phyloP scores from a whole-genome alignment of 257 asterid genomes.

The Solanum okadae region DNA sequence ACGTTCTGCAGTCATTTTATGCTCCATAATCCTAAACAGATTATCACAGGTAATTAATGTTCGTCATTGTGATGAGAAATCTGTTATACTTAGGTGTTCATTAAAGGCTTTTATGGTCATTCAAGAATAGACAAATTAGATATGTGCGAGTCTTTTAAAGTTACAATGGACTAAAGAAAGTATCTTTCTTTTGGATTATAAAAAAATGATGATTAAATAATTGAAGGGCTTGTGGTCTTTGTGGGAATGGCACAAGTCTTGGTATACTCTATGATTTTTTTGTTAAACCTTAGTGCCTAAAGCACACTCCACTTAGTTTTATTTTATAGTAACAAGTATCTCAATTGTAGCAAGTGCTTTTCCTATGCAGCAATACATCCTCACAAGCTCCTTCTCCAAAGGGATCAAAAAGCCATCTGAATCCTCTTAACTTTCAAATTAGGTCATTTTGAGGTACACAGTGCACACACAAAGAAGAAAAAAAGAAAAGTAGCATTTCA shows the following conservation, averaged over 20 bases:
- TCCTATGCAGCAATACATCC: constrained; percentile 22
- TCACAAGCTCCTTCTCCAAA: neutral
- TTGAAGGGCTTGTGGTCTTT: neutral
- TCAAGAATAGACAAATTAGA: neutral
- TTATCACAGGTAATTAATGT: neutral
- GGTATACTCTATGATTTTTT: neutral
- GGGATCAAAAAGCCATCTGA: neutral
- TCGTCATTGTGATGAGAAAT: neutral
- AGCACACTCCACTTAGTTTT: constrained; percentile 40
- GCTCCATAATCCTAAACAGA: neutral
- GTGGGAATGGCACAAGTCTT: constrained; percentile 29
- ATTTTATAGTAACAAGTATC: neutral
- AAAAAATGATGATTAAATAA: neutral
- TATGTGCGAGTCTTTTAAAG: neutral
- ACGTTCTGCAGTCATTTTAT: neutral
- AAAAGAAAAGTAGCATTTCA: too few species aligned
- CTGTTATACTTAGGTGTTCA: too few species aligned
- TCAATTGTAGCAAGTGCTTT: constrained; percentile 13
- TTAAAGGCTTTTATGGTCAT: too few species aligned
- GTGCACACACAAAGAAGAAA: neutral
- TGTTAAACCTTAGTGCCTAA: constrained; percentile 21
- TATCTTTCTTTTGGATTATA: neutral
- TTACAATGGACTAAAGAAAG: neutral
- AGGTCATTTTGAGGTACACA: neutral
- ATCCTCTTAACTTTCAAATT: neutral